Evolutionary conservation across 2,329 filamentous ascomycete genomes (phyloP).

Genomic region (Xylaria sp.): DNA sequence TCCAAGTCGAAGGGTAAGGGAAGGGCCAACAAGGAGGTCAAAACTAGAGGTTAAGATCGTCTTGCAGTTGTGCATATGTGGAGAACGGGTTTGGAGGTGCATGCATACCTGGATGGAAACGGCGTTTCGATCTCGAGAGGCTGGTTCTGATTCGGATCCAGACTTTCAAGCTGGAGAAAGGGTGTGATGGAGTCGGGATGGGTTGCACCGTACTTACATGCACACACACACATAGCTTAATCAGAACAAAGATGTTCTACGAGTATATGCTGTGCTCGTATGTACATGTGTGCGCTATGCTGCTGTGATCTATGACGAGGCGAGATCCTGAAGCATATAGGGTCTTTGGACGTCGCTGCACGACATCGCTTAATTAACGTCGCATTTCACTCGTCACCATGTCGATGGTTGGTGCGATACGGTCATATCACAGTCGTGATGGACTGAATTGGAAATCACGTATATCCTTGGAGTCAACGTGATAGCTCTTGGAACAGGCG

Average conservation of each 20-base stretch:
- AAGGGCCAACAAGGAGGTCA: conserved; percentile 11
- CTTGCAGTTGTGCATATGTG: neutral
- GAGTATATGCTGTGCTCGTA: neutral
- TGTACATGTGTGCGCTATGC: neutral
- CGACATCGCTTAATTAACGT: neutral
- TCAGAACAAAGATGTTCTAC: neutral
- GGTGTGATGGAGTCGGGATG: neutral
- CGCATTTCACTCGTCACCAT: neutral
- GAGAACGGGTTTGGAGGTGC: conserved; percentile 10
- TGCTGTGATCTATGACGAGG: neutral
- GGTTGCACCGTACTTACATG: no score
- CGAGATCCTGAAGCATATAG: neutral
- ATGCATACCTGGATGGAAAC: neutral
- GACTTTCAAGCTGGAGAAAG: neutral
- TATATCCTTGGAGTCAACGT: conserved; percentile 3
- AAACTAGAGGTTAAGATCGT: conserved; percentile 15
- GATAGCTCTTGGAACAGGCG: neutral
- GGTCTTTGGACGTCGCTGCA: neutral
- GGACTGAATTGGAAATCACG: neutral
- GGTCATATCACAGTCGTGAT: no score
- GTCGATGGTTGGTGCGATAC: neutral
- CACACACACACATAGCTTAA: neutral
- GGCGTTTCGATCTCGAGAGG: conserved; percentile 4
- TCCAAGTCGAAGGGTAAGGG: conserved; percentile 12
- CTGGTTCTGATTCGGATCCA: neutral